Percentiles rank a stretch among this genome's conserved stretches.
phyloP scores from a whole-genome alignment of 2,329 filamentous ascomycete genomes.

The Ascocoryne sarcoides region DNA sequence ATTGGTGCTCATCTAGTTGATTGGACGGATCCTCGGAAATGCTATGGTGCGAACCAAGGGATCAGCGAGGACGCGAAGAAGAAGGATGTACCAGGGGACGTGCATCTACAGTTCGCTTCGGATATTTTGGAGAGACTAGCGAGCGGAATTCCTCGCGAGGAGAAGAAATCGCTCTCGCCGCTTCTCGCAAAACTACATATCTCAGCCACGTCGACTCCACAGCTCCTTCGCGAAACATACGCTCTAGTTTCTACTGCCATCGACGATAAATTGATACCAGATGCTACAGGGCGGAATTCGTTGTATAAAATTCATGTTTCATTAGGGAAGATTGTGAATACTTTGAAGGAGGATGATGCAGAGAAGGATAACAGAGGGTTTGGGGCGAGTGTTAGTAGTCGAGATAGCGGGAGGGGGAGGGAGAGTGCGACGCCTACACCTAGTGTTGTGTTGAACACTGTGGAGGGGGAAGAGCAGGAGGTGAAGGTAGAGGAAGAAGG shows the following conservation, averaged over 20 bases:
- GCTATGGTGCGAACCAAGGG: conserved; percentile 40
- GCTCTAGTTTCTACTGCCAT: conserved; percentile 52
- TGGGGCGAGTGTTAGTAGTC: conserved; percentile 24
- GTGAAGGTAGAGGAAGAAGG: conserved; percentile 30
- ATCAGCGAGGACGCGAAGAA: conserved; percentile 39
- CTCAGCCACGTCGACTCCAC: conserved; percentile 53
- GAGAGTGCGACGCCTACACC: conserved; percentile 20
- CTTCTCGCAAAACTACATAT: conserved; percentile 79
- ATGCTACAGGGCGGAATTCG: conserved; percentile 53
- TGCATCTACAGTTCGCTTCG: conserved; percentile 70
- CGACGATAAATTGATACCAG: conserved; percentile 50
- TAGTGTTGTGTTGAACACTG: conserved; percentile 21
- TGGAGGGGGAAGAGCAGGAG: conserved; percentile 30
- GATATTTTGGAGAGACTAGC: conserved; percentile 69
- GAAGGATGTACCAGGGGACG: conserved; percentile 62
- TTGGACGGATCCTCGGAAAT: conserved; percentile 91
- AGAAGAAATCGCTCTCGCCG: conserved; percentile 71
- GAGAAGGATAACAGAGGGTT: conserved; percentile 6
- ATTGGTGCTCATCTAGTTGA: conserved; percentile 81
- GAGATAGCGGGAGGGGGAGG: conserved; percentile 10
- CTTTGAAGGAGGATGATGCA: conserved; percentile 36
- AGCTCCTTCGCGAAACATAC: conserved; percentile 50
- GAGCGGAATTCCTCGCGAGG: conserved; percentile 56
- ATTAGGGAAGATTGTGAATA: conserved; percentile 59
- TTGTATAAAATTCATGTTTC: conserved; percentile 60